Evolutionary conservation across 768 basidiomycete genomes (phyloP), one percentile per base, ranked within the genome.

Genomic region (Leccinum obscurum): DNA sequence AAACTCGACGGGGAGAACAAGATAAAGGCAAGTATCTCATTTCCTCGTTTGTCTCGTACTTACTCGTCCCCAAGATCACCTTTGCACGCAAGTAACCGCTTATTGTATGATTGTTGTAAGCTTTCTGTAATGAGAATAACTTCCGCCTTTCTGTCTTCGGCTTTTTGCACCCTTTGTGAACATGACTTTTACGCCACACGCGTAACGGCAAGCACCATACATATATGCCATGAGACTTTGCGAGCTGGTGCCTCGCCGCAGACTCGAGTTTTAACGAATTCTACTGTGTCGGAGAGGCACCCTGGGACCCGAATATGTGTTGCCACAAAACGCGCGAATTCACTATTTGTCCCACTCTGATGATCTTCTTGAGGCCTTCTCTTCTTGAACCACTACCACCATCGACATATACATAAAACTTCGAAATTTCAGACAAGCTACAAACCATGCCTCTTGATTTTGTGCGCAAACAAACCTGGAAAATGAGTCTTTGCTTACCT

Each of bases 1-100:
- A 95, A 93, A 76, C 81, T 98, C 72, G 94, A 97, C 66, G 95
- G 94, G 55, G 95, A 97, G 77, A 93, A 93, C 78, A 98, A 98
- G 79, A 97, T 98, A 83, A 98, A 98, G 86, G 95, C 89, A 56
- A 65, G 76, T 62, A 32, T 28, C 32, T 41, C 28, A 28, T 24
- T 44, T 51, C 17, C 9, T 60, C 39, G 9, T 39, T 52, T 10
- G 52, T 54, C 51, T 15, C 28, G 30, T 53, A 48, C 57, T 67
- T 30, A 64, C 52, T 20, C 11, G 46, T 59, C 55, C 64, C 66
- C 32, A 64, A 88, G 87, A 87, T 89, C 65, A 89, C 88, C 32
- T 89, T 88, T 67, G 88, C 88, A 57, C 85, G 88, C 76, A 89
- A 89, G 72, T 89, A 81, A 75, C 37, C 58, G 61, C 59, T 67